Evolutionary conservation across 176 grass and related monocot species (phyloP), one percentile per base, ranked within the genome.

Genomic region (Ananas comosus): DNA sequence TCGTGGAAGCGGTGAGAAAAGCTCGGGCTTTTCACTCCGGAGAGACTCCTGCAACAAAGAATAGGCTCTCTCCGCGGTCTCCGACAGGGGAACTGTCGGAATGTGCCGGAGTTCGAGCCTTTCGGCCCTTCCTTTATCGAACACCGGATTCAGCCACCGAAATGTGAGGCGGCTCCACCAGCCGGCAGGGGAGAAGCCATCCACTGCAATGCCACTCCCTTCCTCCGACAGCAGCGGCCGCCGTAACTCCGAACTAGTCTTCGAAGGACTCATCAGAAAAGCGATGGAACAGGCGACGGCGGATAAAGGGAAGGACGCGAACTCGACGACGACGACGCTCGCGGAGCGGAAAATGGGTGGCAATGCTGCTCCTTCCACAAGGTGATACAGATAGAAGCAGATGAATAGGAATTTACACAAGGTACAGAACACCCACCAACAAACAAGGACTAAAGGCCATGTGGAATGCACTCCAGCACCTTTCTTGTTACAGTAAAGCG

Each of bases 141-240:
- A 88, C 23, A 96, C 78, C 1, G 78, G 82, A 54, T 88, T 96
- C 65, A 96, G 66, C 91, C 91, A 96, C 10, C 29, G 80, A 63
- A 91, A 96, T 6, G 82, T 96, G 23, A 96, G 85, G 4, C n/a
- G 72, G 63, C 83, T 88, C 85, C 91, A 96, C 70, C 74, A 82
- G 33, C 82, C 81, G 0, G 88, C 77, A 48, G 12, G 74, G 12
- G 84, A 85, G 69, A 82, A 87, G 48, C 58, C 78, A 12, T 87
- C 69, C 23, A 10, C 66, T 48, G 66, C 67, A 48, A 63, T 71
- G 5, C 70, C 76, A 53, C 58, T 74, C n/a, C 82, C 63, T 22
- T 75, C 78, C 11, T 84, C 70, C 9, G 48, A 33, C 6, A 96
- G 78, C 18, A 96, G 72, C 13, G 85, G 56, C 49, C 80, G 68